phyloP scores from a whole-genome alignment of 176 grass and related monocot genomes.

The Paspalum vaginatum region DNA sequence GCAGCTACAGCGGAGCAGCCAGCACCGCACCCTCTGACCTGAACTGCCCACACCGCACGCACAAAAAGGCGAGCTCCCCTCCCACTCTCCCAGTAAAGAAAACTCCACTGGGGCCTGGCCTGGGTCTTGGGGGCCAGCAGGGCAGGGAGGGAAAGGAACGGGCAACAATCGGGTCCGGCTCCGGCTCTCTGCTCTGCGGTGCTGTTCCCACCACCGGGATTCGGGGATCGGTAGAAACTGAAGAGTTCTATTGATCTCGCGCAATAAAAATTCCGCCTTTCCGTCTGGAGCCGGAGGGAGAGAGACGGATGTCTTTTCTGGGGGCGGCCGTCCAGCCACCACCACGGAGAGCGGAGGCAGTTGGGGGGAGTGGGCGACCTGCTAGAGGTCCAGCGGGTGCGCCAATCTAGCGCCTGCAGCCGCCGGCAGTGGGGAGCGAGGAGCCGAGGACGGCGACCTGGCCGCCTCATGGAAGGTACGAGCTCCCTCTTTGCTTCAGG shows the following conservation, averaged over 20 bases:
- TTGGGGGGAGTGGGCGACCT: background rate
- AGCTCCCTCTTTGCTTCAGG: background rate
- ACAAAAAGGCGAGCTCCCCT: background rate
- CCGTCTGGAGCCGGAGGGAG: background rate
- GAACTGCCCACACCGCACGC: background rate
- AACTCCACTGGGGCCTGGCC: too few species aligned
- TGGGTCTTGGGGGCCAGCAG: too few species aligned
- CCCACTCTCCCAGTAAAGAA: background rate
- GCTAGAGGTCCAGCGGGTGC: background rate
- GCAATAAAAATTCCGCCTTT: background rate
- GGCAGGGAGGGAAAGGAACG: too few species aligned
- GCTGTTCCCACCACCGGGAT: background rate
- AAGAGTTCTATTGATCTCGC: background rate
- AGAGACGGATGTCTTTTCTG: constrained; percentile 33
- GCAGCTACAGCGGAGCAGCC: background rate
- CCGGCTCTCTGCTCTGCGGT: background rate
- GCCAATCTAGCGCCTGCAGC: constrained; percentile 24
- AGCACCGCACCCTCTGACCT: background rate
- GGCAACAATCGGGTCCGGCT: too few species aligned
- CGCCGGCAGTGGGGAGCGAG: background rate
- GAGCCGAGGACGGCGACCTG: background rate
- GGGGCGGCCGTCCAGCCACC: constrained; percentile 3
- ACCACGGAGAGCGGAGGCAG: constrained; percentile 1
- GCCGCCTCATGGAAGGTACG: constrained; percentile 36
- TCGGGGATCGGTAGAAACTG: constrained; percentile 3